Evolutionary conservation across 139 green algal species (phyloP).

Genomic region (Volvox reticuliferus): DNA sequence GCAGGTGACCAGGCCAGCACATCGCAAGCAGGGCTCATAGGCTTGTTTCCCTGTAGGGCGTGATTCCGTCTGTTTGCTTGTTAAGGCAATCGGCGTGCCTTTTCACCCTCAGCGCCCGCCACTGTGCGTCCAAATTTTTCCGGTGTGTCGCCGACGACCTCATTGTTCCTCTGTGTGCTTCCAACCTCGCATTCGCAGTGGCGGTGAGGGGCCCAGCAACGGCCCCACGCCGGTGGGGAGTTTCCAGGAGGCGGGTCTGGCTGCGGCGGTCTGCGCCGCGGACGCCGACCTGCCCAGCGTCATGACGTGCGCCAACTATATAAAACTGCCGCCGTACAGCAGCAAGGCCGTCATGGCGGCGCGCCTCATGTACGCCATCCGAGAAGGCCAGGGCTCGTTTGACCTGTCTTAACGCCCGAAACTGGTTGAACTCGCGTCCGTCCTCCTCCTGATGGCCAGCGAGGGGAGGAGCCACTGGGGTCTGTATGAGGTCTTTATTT

Average conservation of each 20-base stretch:
- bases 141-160: no score
- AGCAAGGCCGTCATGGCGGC: slow-evolving; percentile 88
- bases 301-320: slow-evolving; percentile 99
- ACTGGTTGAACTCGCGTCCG: neutral
- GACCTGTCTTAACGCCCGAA: slow-evolving; percentile 86
- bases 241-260: slow-evolving; percentile 27
- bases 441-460: no score
- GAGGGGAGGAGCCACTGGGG: no score
- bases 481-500: no score
- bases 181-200: neutral
- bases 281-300: slow-evolving; percentile 95
- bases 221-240: slow-evolving; percentile 40
- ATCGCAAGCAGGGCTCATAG: no score
- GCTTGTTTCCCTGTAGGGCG: no score
- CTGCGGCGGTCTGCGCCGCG: slow-evolving; percentile 37
- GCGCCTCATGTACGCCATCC: slow-evolving; percentile 91
- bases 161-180: no score
- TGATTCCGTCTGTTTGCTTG: no score
- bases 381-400: slow-evolving; percentile 94
- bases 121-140: no score
- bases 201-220: slow-evolving; percentile 25
- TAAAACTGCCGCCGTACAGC: slow-evolving; percentile 98
- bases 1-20: no score
- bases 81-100: no score
- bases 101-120: no score